Evolutionary conservation across 2,329 filamentous ascomycete genomes (phyloP).

Genomic region (Microdochium bolleyi): DNA sequence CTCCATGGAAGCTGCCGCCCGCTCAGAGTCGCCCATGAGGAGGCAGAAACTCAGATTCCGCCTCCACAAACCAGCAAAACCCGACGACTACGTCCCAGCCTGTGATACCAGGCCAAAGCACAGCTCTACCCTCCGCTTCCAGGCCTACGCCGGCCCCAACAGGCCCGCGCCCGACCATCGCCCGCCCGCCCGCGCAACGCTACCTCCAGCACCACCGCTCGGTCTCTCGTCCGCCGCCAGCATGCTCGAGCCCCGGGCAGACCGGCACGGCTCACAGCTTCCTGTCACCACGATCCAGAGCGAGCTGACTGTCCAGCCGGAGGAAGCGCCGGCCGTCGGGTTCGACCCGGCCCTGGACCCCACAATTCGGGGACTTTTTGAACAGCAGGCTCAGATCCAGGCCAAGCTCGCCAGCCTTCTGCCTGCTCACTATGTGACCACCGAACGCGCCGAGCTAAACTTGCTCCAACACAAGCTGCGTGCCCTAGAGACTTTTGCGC

Average conservation of each 20-base stretch:
- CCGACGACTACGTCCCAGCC: background rate
- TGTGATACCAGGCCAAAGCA: background rate
- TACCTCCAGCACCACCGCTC: background rate
- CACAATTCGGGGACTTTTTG: conserved; percentile 35
- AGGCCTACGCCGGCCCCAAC: background rate
- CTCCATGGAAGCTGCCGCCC: background rate
- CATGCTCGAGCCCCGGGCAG: background rate
- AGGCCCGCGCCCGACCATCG: background rate
- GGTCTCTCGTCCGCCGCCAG: background rate
- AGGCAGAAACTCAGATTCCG: background rate
- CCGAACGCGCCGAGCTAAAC: conserved; percentile 39
- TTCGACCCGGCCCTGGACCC: conserved; percentile 24
- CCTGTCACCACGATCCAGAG: conserved; percentile 4
- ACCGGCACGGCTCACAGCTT: background rate
- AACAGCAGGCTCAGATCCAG: conserved; percentile 46
- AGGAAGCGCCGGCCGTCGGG: background rate
- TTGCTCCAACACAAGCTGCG: conserved; percentile 49
- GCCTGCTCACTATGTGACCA: conserved; percentile 36
- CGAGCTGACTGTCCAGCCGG: background rate
- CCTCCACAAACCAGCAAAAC: background rate
- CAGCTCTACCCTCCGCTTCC: background rate
- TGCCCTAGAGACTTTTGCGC: conserved; percentile 37
- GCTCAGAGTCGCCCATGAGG: background rate
- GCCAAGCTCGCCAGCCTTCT: conserved; percentile 39
- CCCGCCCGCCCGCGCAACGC: background rate